Evolutionary conservation across 345 rosid species (phyloP), one percentile per base, ranked within the genome.

Genomic region (Ricinus communis): DNA sequence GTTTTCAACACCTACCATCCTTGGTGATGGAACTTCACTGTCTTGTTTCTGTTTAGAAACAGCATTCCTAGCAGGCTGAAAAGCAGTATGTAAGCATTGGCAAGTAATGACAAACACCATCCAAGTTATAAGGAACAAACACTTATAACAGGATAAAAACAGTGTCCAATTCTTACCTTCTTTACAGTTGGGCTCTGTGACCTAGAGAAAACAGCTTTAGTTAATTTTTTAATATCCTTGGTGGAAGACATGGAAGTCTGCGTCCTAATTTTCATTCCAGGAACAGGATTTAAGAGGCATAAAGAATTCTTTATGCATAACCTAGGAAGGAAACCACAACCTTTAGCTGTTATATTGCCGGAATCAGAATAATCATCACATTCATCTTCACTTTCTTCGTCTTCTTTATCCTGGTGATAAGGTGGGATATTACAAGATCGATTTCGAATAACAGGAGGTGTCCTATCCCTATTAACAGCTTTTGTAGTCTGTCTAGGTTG

Each of bases 311-410:
- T 87, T 47, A 89, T 77, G 81, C 94, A 88, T 45, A 90, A 70
- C 16, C 82, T 87, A 69, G 96, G 94, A 72, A 93, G 70, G 70
- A 91, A 77, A 16, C 96, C 93, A 74, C 97, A 92, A 51, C 84
- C 94, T 81, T 86, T 89, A 54, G 82, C 83, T 31, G 88, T 73
- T 76, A 85, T 58, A 62, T 76, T 79, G 12, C 77, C 75, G 27
- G 78, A 76, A 65, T 76, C 71, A 24, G 82, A 76, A 62, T 66
- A 82, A 49, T 77, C 84, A 60, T 76, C 81, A 22, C 73, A 82
- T 66, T 80, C 85, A 52, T 81, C 80, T 66, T 78, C 86, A 31
- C 87, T 86, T 73, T 84, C 76, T 38, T 88, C 84, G 70, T 71
- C 77, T 56, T 68, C 78, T 51, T 59, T 12, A 36, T 78, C 87